A percentile compares a stretch with the other conserved stretches of the same genome.
phyloP scores from a whole-genome alignment of 257 asterid species.

The Penstemon davidsonii region DNA sequence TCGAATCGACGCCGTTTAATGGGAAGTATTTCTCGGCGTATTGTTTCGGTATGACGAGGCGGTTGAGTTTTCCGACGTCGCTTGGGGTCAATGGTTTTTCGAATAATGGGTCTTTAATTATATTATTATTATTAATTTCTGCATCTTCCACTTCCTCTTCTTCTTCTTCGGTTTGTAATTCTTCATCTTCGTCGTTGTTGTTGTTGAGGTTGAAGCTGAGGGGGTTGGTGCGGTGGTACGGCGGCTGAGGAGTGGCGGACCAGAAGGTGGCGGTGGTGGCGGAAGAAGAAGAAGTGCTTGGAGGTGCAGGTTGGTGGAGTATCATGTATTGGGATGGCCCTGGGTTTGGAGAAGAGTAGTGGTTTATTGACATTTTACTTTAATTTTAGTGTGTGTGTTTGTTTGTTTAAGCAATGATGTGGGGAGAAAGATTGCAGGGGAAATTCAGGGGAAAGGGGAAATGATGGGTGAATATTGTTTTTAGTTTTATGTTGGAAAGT shows the following conservation, averaged over 20 bases:
- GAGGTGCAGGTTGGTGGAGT: constrained; percentile 28
- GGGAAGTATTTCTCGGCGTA: constrained; percentile 93
- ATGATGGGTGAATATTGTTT: constrained; percentile 9
- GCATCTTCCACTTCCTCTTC: constrained; percentile 1
- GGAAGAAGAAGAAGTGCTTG: constrained; percentile 35
- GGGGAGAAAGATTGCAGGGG: constrained; percentile 1
- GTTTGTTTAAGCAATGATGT: neutral
- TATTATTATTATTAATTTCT: too few species aligned
- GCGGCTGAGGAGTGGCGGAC: neutral
- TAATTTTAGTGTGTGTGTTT: neutral
- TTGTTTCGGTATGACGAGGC: constrained; percentile 90
- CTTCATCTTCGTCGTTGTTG: constrained; percentile 41
- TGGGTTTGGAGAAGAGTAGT: constrained; percentile 50
- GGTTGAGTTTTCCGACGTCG: constrained; percentile 94
- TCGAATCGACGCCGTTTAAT: constrained; percentile 42
- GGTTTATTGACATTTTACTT: constrained; percentile 62
- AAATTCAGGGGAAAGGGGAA: neutral
- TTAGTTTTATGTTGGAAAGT: constrained; percentile 32
- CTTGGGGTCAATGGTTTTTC: constrained; percentile 94
- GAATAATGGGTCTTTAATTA: constrained; percentile 57
- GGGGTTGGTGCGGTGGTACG: neutral
- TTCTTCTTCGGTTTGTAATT: constrained; percentile 4
- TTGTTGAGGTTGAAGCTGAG: constrained; percentile 52
- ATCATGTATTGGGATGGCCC: constrained; percentile 52
- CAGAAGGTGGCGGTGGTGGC: neutral